Evolutionary conservation across 2,329 filamentous ascomycete species (phyloP), one percentile per base, ranked within the genome.

Genomic region (Nemania serpens): DNA sequence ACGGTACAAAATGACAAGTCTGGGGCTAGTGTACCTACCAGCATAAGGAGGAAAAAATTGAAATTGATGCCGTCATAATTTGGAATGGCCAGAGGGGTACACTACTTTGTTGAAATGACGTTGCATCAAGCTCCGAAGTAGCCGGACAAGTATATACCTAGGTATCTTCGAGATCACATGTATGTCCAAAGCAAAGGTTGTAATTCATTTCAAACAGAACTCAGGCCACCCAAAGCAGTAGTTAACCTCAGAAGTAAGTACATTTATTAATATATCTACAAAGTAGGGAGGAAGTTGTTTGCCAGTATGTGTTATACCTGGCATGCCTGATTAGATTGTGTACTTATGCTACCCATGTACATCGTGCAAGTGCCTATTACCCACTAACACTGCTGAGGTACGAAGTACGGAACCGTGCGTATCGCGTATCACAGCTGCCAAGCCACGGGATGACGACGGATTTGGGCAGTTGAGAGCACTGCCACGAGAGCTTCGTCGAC

Each of bases 61-160:
- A 48, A 48, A 37, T 39, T 56, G 29, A 62, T 66, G 63, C 61
- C 63, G 63, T 66, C 63, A 66, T 66, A 59, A 64, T 62, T 64
- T 66, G 61, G 52, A 62, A 61, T 59, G n/a, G 42, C 47, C 11
- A 45, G 58, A 59, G 63, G 63, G 58, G 58, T 54, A n/a, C 34
- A 41, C 15, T 29, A 29, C 25, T 29, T 29, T 29, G 25, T 29
- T 29, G 25, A 39, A 59, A 66, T 64, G 61, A 66, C 61, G 61
- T 64, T 64, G 62, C 54, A 34, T 50, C 9, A 51, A 48, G 15
- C 61, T 55, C 62, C 62, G 59, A 62, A 41, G 39, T 57, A 59
- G 51, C 62, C 62, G 62, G 55, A 11, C 46, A 56, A 45, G 29
- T 36, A 36, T 2, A 2, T 37, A 49, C n/a, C n/a, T 37, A 17